Evolutionary conservation across 192 early-diverging fungal species (phyloP), one percentile per base, ranked within the genome.

Genomic region (Linnemannia zychae): DNA sequence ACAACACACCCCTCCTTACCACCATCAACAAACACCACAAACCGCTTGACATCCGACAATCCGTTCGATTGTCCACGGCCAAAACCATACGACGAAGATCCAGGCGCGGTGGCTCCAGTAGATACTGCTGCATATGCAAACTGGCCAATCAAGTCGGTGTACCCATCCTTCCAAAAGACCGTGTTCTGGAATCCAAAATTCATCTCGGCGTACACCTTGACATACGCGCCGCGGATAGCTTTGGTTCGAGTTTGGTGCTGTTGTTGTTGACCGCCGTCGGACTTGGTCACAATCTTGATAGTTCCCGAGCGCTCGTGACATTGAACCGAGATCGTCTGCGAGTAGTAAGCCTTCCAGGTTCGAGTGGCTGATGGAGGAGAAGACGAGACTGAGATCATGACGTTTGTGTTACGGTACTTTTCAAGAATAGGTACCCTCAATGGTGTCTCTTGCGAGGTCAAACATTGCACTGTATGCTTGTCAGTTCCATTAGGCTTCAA

Each of bases 111-210:
- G 46, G 81, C 79, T 16, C 78, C 82, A 53, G 86, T 76, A 6
- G 89, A 89, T 15, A 90, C 87, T 15, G 63, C 79, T 15, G 88
- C 76, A 67, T 91, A 91, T 11, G 87, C 87, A 63, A 91, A 91
- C 48, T 86, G 80, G n/a, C 90, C 90, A 17, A 88, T 86, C 28
- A 91, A 38, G 28, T 84, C 87, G 15, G 90, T 91, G 36, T 91
- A 89, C 15, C 90, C 90, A 60, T 91, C 90, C 72, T 90, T 89
- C 90, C 90, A 91, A 71, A 91, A 91, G 6, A 68, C n/a, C 1
- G 81, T 81, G 34, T 74, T 48, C 16, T 75, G 69, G 33, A 72
- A 44, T 12, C 71, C 75, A 44, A 16, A 24, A 65, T 84, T 86
- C 76, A 87, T 49, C 60, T 82, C 72, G 33, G 84, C 89, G 74